Percentiles rank a stretch among this genome's conserved stretches.
phyloP scores from a whole-genome alignment of 73 alveolate genomes.

The Tetrahymena malaccensis region DNA sequence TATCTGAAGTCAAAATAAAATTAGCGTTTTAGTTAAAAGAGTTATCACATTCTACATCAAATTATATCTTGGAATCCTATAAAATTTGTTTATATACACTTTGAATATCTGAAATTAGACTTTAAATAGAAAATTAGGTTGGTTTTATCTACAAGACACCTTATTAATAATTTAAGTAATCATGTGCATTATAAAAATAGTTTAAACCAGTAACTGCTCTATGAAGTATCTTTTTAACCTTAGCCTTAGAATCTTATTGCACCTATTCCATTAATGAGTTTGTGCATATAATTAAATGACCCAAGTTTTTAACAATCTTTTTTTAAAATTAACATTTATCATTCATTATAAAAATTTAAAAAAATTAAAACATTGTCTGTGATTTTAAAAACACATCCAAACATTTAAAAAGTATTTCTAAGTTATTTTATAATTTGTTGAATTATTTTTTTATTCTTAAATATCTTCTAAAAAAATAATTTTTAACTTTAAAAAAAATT shows the following conservation, averaged over 20 bases:
- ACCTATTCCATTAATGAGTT: neutral
- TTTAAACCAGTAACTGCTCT: neutral
- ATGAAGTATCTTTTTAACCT: neutral
- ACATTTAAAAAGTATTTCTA: no score
- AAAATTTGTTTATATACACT: neutral
- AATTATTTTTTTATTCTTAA: no score
- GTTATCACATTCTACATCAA: neutral
- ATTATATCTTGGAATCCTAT: neutral
- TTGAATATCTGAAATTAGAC: neutral
- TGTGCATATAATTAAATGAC: neutral
- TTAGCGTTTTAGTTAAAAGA: neutral
- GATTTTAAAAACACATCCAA: neutral
- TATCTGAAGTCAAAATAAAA: neutral
- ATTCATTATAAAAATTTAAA: neutral
- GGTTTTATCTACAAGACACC: neutral
- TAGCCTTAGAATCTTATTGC: neutral
- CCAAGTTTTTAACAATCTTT: neutral
- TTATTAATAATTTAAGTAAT: neutral
- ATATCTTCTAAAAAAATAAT: no score
- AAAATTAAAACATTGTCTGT: no score
- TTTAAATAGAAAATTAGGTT: neutral
- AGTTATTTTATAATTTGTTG: no score
- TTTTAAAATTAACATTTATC: neutral
- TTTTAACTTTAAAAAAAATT: no score
- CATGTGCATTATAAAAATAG: neutral